Evolutionary conservation across 768 basidiomycete species (phyloP).

Genomic region (Crucibulum laeve): DNA sequence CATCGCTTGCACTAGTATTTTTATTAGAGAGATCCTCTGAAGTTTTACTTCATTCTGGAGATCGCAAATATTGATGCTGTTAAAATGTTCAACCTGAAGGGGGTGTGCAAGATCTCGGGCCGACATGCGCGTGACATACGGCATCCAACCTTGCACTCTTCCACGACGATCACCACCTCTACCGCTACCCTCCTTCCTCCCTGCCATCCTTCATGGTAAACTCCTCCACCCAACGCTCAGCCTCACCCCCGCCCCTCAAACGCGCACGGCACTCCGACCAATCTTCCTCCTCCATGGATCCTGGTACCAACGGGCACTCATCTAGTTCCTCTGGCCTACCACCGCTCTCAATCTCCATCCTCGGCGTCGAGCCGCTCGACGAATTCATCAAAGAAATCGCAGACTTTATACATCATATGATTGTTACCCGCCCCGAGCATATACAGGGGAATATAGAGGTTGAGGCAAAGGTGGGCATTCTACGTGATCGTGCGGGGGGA

Average conservation of each 20-base stretch:
- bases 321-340: slow-evolving; percentile 31
- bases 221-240: not conserved
- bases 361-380: slow-evolving; percentile 87
- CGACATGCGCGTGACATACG: not conserved
- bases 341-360: slow-evolving; percentile 73
- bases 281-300: slow-evolving; percentile 3
- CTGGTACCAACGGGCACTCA: slow-evolving; percentile 3
- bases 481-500: slow-evolving; percentile 54
- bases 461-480: slow-evolving; percentile 84
- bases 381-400: slow-evolving; percentile 92
- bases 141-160: slow-evolving; percentile 4
- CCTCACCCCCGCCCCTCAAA: slow-evolving; percentile 11
- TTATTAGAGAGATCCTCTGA: too few species aligned
- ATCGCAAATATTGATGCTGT: too few species aligned
- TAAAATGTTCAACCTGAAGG: too few species aligned
- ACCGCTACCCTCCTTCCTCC: not conserved
- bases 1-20: too few species aligned
- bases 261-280: slow-evolving; percentile 21
- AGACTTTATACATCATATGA: slow-evolving; percentile 79
- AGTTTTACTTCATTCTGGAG: too few species aligned
- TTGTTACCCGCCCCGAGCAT: slow-evolving; percentile 49
- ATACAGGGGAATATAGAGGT: slow-evolving; percentile 68
- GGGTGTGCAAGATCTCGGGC: too few species aligned
- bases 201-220: not conserved
- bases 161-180: slow-evolving; percentile 9